phyloP scores from a whole-genome alignment of 768 basidiomycete genomes.

The Termitomyces bulborhizus region DNA sequence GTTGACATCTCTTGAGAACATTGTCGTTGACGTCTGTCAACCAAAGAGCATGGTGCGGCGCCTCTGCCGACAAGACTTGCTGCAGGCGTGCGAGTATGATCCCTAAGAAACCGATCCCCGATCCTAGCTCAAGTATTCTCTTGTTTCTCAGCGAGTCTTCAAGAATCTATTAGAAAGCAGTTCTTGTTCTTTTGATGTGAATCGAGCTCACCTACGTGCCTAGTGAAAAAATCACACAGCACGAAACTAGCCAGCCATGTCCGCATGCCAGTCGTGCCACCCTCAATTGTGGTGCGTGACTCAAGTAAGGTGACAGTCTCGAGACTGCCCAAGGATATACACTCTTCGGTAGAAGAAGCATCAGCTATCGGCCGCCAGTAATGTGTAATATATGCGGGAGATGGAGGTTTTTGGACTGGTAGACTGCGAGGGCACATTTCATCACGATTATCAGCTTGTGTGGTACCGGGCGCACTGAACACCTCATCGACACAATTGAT shows the following conservation, averaged over 20 bases:
- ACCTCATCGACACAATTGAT: slow-evolving; percentile 1
- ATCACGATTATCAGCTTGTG: slow-evolving; percentile 13
- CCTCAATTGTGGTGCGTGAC: slow-evolving; percentile 67
- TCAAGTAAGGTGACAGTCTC: slow-evolving; percentile 59
- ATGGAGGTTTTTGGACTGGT: slow-evolving; percentile 29
- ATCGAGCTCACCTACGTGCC: slow-evolving; percentile 41
- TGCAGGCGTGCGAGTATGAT: slow-evolving; percentile 57
- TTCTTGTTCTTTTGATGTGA: not conserved
- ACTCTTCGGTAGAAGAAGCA: not conserved
- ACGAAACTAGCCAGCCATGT: slow-evolving; percentile 75
- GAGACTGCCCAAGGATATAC: slow-evolving; percentile 21
- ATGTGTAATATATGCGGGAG: slow-evolving; percentile 60
- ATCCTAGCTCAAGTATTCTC: slow-evolving; percentile 67
- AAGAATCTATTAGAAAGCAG: slow-evolving; percentile 11
- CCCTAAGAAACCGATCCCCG: slow-evolving; percentile 73
- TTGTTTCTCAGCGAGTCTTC: slow-evolving; percentile 40
- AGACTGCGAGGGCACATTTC: slow-evolving; percentile 23
- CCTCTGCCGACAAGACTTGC: slow-evolving; percentile 13
- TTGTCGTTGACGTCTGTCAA: slow-evolving; percentile 62
- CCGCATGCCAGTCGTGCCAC: slow-evolving; percentile 72
- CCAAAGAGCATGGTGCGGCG: slow-evolving; percentile 24
- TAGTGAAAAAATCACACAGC: slow-evolving; percentile 55
- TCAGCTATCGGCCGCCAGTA: slow-evolving; percentile 39
- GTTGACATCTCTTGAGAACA: slow-evolving; percentile 54
- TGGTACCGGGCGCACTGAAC: slow-evolving; percentile 17